Percentiles rank a stretch among this genome's conserved stretches.
phyloP scores from a whole-genome alignment of 2,329 filamentous ascomycete species.

The Aspergillus awamori region DNA sequence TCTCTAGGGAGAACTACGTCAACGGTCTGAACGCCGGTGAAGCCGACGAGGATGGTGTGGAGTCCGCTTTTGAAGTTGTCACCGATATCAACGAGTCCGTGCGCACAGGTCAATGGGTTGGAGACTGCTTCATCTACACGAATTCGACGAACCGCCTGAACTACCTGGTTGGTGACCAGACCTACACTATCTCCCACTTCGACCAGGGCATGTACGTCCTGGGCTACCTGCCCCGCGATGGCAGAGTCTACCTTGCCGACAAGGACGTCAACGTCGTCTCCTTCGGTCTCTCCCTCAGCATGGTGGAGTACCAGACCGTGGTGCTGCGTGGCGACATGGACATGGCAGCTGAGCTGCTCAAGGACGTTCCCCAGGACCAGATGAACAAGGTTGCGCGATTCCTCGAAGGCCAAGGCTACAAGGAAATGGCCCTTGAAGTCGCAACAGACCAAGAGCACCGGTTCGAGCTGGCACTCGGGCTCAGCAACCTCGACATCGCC shows the following conservation, averaged over 20 bases:
- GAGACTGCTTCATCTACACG: slow-evolving; percentile 98
- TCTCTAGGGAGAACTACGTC: slow-evolving; percentile 84
- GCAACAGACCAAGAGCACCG: slow-evolving; percentile 95
- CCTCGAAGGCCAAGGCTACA: slow-evolving; percentile 94
- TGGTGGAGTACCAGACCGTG: slow-evolving; percentile 95
- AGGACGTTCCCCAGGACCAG: slow-evolving; percentile 84
- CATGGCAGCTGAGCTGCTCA: slow-evolving; percentile 79
- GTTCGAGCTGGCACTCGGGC: slow-evolving; percentile 83
- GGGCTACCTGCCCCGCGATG: slow-evolving; percentile 92
- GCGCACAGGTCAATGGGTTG: slow-evolving; percentile 94
- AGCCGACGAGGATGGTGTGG: slow-evolving; percentile 87
- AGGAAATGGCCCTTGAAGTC: slow-evolving; percentile 91
- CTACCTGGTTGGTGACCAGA: slow-evolving; percentile 96
- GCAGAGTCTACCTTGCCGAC: slow-evolving; percentile 91
- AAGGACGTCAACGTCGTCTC: slow-evolving; percentile 93
- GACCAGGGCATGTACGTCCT: slow-evolving; percentile 94
- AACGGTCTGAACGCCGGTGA: slow-evolving; percentile 80
- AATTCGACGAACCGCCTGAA: slow-evolving; percentile 95
- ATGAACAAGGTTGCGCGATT: slow-evolving; percentile 98
- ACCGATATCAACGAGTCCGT: slow-evolving; percentile 94
- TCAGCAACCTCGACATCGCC: slow-evolving; percentile 83
- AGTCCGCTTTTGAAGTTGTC: slow-evolving; percentile 93
- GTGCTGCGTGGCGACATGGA: slow-evolving; percentile 94
- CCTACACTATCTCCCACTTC: slow-evolving; percentile 96
- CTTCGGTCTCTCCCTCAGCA: slow-evolving; percentile 84